Percentiles rank a stretch among this genome's conserved stretches.
phyloP scores from a whole-genome alignment of 169 alveolate genomes.

The Babesia gibsoni region DNA sequence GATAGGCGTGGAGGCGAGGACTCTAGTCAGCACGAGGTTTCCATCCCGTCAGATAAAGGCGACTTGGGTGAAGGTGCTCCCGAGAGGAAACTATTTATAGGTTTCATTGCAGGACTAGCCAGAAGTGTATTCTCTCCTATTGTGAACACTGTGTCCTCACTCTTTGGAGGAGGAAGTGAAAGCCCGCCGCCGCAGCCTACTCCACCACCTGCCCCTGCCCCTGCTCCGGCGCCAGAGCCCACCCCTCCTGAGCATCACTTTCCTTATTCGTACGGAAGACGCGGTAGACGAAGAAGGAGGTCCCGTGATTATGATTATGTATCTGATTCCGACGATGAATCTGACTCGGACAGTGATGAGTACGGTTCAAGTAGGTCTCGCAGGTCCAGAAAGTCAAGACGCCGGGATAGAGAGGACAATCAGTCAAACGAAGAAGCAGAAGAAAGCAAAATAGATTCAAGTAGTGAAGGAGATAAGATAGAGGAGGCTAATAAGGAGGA shows the following conservation, averaged over 20 bases:
- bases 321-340: not conserved
- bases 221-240: constrained; percentile 44
- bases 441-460: not conserved
- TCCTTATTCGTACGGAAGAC: too few relatives aligned
- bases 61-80: constrained; percentile 28
- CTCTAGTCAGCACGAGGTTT: too few relatives aligned
- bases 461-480: not conserved
- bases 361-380: not conserved
- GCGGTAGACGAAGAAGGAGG: not conserved
- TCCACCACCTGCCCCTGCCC: constrained; percentile 53
- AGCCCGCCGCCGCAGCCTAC: constrained; percentile 40
- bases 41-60: not conserved
- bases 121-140: constrained; percentile 35
- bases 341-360: not conserved
- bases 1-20: too few relatives aligned
- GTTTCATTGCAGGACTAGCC: constrained; percentile 2
- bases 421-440: constrained; percentile 8
- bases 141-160: not conserved
- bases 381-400: not conserved
- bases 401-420: not conserved
- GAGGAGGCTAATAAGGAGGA: not conserved
- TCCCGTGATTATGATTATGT: not conserved
- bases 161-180: not conserved
- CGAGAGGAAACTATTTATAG: constrained; percentile 22
- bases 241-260: constrained; percentile 4